Evolutionary conservation across 768 basidiomycete species (phyloP).

Genomic region (Termitomyces eurrhizus): DNA sequence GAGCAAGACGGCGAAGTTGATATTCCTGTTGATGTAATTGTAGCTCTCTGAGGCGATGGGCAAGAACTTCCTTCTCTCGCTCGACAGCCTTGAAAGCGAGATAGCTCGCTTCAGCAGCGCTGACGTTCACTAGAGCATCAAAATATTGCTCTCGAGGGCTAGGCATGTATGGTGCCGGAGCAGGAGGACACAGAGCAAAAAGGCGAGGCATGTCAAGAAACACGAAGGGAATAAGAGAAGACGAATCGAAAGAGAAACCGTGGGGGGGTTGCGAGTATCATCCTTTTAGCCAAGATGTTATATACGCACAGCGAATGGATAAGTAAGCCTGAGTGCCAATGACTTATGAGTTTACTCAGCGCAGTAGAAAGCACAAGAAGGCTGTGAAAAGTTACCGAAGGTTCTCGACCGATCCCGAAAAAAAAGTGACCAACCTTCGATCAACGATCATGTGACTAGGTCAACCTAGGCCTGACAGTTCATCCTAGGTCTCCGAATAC

Average conservation of each 20-base stretch:
- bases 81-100: conserved; percentile 26
- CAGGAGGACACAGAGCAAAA: not conserved
- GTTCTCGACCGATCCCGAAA: not conserved
- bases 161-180: not conserved
- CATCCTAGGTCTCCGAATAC: no score
- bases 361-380: not conserved
- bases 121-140: conserved; percentile 30
- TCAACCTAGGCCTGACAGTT: not conserved
- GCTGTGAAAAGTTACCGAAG: not conserved
- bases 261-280: not conserved
- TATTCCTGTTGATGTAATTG: conserved; percentile 13
- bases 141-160: conserved; percentile 31
- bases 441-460: no score
- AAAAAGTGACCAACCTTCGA: not conserved
- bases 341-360: not conserved
- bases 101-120: conserved; percentile 32
- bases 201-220: not conserved
- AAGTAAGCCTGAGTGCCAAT: not conserved
- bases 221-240: not conserved
- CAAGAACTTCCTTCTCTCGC: conserved; percentile 26
- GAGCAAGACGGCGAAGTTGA: not conserved
- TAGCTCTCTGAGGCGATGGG: conserved; percentile 18
- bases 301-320: not conserved
- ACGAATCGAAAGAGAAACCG: no score
- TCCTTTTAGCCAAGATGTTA: not conserved